phyloP scores from a whole-genome alignment of 1,284 basidiomycete species.

The Leucoagaricus sp. region DNA sequence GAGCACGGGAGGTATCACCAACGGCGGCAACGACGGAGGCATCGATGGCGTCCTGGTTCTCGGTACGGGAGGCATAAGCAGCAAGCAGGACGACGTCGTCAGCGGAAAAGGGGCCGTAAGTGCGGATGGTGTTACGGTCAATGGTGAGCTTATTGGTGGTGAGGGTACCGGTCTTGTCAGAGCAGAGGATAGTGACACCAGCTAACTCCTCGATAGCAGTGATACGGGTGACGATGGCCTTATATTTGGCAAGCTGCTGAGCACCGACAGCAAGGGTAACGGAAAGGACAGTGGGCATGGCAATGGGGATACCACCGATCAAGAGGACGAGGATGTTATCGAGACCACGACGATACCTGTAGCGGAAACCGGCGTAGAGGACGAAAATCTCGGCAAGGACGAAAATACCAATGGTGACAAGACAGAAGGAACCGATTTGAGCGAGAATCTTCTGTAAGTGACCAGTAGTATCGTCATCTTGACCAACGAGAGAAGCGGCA shows the following conservation, averaged over 20 bases:
- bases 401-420: conserved; percentile 92
- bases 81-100: conserved; percentile 93
- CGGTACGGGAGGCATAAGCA: conserved; percentile 95
- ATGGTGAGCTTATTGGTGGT: conserved; percentile 99
- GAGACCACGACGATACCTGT: conserved; percentile 90
- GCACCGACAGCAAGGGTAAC: conserved; percentile 98
- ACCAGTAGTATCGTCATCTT: conserved; percentile 94
- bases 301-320: conserved; percentile 99
- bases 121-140: conserved; percentile 90
- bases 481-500: conserved; percentile 92
- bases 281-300: conserved; percentile 96
- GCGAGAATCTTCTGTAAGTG: conserved; percentile 98
- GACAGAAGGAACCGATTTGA: conserved; percentile 94
- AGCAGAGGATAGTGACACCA: conserved; percentile 96
- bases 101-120: conserved; percentile 86
- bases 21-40: conserved; percentile 83
- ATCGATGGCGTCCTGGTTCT: conserved; percentile 99
- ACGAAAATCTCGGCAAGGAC: conserved; percentile 89
- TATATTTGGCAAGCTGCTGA: conserved; percentile 97
- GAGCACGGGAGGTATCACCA: conserved; percentile 74
- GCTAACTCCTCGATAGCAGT: conserved; percentile 97
- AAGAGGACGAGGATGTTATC: conserved; percentile 96
- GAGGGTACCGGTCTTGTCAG: conserved; percentile 96
- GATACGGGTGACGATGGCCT: conserved; percentile 98
- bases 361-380: conserved; percentile 86